phyloP scores from a whole-genome alignment of 768 basidiomycete genomes.

The Leccinum incarnatum region DNA sequence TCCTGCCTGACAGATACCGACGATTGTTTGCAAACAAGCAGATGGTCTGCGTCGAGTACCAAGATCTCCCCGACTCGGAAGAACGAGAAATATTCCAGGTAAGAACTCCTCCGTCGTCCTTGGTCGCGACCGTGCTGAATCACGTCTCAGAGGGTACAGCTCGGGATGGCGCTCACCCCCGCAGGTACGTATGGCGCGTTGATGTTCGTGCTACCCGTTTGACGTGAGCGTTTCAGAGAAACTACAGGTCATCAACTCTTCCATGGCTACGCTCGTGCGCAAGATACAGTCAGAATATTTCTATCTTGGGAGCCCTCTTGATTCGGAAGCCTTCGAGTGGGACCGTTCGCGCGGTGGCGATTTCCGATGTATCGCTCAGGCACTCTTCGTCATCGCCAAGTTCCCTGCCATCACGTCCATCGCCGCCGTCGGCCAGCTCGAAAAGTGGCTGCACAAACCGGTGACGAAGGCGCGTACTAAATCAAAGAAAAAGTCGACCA shows the following conservation, averaged over 20 bases:
- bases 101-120: constrained; percentile 6
- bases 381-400: constrained; percentile 50
- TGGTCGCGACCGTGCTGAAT: neutral
- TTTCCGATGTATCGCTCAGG: constrained; percentile 57
- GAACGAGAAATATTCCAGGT: constrained; percentile 77
- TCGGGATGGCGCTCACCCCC: constrained; percentile 74
- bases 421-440: constrained; percentile 37
- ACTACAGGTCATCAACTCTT: constrained; percentile 61
- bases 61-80: constrained; percentile 50
- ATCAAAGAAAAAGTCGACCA: constrained; percentile 20
- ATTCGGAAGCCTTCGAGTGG: constrained; percentile 44
- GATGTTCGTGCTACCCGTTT: neutral
- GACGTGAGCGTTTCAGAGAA: constrained; percentile 44
- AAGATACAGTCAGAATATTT: constrained; percentile 48
- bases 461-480: constrained; percentile 13
- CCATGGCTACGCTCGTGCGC: constrained; percentile 59
- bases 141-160: constrained; percentile 59
- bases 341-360: constrained; percentile 51
- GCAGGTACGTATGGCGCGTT: constrained; percentile 41
- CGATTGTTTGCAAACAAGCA: constrained; percentile 70
- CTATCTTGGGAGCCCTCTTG: constrained; percentile 35
- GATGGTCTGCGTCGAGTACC: constrained; percentile 78
- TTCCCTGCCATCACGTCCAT: constrained; percentile 33
- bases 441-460: constrained; percentile 47
- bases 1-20: constrained; percentile 54